Conservation (phyloP, 352 stramenopile genomes). For the Saprolegnia parasitica region DNA sequence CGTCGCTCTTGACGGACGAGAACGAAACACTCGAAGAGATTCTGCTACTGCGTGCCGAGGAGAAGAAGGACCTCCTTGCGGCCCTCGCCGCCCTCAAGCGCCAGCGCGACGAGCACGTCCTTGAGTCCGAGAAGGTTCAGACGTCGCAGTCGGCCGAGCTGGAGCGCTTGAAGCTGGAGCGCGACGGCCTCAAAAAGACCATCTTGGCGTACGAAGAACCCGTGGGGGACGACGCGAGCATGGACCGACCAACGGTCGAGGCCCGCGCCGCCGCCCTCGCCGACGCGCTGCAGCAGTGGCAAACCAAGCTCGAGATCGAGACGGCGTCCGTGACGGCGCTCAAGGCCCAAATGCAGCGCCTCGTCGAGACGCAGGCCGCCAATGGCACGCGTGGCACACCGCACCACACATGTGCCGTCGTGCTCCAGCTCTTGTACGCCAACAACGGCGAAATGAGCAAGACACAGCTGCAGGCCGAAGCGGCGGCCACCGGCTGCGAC, state of each 20-base stretch:
- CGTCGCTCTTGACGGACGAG: slow-evolving; percentile 5
- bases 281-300: slow-evolving; percentile 34
- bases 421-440: slow-evolving; percentile 57
- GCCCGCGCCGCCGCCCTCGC: slow-evolving; percentile 30
- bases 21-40: slow-evolving; percentile 41
- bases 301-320: slow-evolving; percentile 36
- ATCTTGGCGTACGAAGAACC: slow-evolving; percentile 48
- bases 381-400: slow-evolving; percentile 42
- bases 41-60: slow-evolving; percentile 47
- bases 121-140: slow-evolving; percentile 22
- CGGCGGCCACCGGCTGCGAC: slow-evolving; percentile 40
- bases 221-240: slow-evolving; percentile 30
- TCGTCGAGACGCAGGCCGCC: slow-evolving; percentile 56
- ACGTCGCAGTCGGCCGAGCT: slow-evolving; percentile 33
- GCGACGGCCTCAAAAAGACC: slow-evolving; percentile 41
- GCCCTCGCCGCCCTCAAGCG: slow-evolving; percentile 48
- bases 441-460: slow-evolving; percentile 61
- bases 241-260: not conserved
- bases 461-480: slow-evolving; percentile 54
- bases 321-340: slow-evolving; percentile 40
- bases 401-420: slow-evolving; percentile 50
- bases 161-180: slow-evolving; percentile 39
- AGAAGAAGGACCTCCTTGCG: slow-evolving; percentile 56
- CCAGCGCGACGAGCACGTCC: slow-evolving; percentile 31
- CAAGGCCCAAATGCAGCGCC: slow-evolving; percentile 61